Base-by-base conservation (phyloP, 78 protist species). In the Cavenderia fasciculata region DNA sequence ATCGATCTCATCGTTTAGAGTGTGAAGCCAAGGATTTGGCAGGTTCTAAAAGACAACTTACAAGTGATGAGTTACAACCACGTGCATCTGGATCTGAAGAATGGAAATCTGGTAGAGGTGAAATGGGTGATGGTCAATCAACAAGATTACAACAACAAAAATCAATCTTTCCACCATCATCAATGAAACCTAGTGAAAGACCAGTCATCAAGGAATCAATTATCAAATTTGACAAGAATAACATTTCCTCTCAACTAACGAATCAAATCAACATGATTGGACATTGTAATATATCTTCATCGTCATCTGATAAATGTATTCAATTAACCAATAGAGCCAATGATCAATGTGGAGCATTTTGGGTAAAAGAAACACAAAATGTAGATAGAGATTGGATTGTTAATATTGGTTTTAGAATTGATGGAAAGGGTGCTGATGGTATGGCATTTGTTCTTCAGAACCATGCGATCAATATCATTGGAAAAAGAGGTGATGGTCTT, bases 361-460 rank as follows among this genome's bases (percentile, higher is more conserved):
- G 95, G 95, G 1, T 84, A 46, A 59, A 38, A 18, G 74, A 92
- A 16, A 74, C 29, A 70, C 10, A 46, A 5, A 49, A 70, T 27
- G 43, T 84, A 2, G 8, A 33, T 7, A 44, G 44, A 44, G 86
- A 74, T 6, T 92, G 70, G 12, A 41, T 54, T 40, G 52, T 65
- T 23, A 76, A 25, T 41, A 63, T 79, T 46, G 27, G 38, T 44
- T 92, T 92, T 72, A 40, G 27, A 43, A 92, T 73, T 29, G 47
- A 29, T 14, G 40, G 23, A 23, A 6, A 7, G 40, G 95, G 95
- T 31, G 95, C 95, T 6, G 95, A 92, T 44, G 95, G 95, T 33
- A 65, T 92, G 86, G 95, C 95, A 41, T 84, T 92, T 57, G 92
- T 92, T 6, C 27, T 92, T 25, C 95, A 92, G 33, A 92, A 92